phyloP scores from a whole-genome alignment of 2,329 filamentous ascomycete genomes.

The Exophiala calicioides region DNA sequence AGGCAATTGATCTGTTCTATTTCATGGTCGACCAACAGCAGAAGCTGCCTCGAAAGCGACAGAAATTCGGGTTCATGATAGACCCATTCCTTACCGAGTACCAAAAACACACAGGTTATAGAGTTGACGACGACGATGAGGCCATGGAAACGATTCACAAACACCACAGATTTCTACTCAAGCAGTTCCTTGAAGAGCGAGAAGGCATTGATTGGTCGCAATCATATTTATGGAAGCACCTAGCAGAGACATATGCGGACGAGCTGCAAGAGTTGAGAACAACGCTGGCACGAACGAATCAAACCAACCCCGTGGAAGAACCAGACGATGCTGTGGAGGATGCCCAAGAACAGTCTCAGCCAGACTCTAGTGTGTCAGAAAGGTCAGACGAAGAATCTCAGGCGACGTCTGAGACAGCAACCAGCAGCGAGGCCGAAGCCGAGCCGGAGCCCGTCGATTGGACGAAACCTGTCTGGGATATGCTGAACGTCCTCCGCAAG shows the following conservation, averaged over 20 bases:
- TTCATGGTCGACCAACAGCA: slow-evolving; percentile 61
- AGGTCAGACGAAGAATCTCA: slow-evolving; percentile 35
- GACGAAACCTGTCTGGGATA: slow-evolving; percentile 31
- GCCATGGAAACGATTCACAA: slow-evolving; percentile 49
- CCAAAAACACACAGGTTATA: slow-evolving; percentile 32
- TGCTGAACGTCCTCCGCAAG: slow-evolving; percentile 31
- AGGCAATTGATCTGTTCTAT: slow-evolving; percentile 62
- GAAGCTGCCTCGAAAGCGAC: slow-evolving; percentile 33
- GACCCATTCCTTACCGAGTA: slow-evolving; percentile 31
- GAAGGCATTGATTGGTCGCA: slow-evolving; percentile 48
- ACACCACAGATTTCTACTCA: slow-evolving; percentile 48
- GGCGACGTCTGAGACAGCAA: slow-evolving; percentile 12
- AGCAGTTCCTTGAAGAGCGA: slow-evolving; percentile 48
- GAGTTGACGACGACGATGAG: slow-evolving; percentile 45
- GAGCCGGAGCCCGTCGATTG: slow-evolving; percentile 27
- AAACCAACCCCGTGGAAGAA: slow-evolving; percentile 32
- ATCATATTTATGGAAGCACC: slow-evolving; percentile 46
- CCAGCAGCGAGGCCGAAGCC: slow-evolving; percentile 14
- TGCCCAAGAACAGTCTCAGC: slow-evolving; percentile 33
- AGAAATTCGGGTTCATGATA: slow-evolving; percentile 28
- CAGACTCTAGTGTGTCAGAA: slow-evolving; percentile 31
- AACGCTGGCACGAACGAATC: slow-evolving; percentile 12
- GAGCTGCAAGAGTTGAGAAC: slow-evolving; percentile 27
- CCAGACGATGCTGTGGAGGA: slow-evolving; percentile 33
- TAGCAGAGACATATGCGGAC: slow-evolving; percentile 43